phyloP scores from a whole-genome alignment of 2,329 filamentous ascomycete genomes.

The Helotiales sp. region DNA sequence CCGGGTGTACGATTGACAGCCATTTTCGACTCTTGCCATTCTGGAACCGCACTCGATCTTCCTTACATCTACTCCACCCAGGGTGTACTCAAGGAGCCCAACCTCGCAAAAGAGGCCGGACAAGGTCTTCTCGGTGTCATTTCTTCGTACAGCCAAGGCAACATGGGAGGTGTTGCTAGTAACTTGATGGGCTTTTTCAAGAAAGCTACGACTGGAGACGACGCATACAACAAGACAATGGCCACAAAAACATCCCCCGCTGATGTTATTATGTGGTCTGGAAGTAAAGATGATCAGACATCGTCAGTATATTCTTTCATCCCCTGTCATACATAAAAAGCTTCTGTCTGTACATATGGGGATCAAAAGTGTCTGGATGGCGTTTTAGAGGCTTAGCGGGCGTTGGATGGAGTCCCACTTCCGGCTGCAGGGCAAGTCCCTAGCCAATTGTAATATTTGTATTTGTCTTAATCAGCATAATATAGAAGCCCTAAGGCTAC shows the following conservation, averaged over 20 bases:
- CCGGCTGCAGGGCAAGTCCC: constrained; percentile 29
- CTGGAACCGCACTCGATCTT: constrained; percentile 67
- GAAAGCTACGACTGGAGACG: constrained; percentile 79
- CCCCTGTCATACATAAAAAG: constrained; percentile 61
- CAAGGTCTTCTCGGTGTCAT: constrained; percentile 66
- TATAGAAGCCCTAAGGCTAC: constrained; percentile 38
- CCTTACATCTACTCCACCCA: constrained; percentile 73
- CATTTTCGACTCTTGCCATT: constrained; percentile 74
- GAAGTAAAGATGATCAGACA: constrained; percentile 94
- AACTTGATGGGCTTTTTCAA: constrained; percentile 87
- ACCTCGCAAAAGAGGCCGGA: constrained; percentile 70
- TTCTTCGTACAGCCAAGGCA: constrained; percentile 73
- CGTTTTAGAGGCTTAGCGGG: constrained; percentile 45
- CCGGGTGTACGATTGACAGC: constrained; percentile 80
- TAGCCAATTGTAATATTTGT: constrained; percentile 27
- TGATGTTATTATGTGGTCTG: constrained; percentile 98
- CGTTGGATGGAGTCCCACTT: constrained; percentile 35
- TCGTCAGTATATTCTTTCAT: constrained; percentile 65
- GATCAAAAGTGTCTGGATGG: constrained; percentile 60
- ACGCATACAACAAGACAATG: constrained; percentile 78
- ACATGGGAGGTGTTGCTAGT: constrained; percentile 79
- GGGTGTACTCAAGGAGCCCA: constrained; percentile 70
- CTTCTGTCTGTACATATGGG: constrained; percentile 62
- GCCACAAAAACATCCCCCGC: constrained; percentile 92
- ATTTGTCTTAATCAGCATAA: constrained; percentile 26